Base-by-base conservation (phyloP, 2,329 filamentous ascomycete genomes). In the Aspergillus felis region DNA sequence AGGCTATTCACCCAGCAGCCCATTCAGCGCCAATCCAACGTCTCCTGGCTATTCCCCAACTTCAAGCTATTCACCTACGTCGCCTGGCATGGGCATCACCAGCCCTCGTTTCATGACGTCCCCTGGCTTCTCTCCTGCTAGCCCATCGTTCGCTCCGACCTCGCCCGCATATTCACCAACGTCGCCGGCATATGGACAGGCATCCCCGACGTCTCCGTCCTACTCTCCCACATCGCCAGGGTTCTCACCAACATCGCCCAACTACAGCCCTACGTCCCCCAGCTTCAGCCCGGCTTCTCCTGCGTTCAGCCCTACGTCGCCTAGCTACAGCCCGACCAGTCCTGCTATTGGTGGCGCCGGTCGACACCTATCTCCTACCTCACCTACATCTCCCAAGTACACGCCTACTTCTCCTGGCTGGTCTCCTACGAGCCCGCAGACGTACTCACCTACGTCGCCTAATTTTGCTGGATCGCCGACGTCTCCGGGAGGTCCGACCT, bases 141-240 rank as follows among this genome's bases (percentile, higher is more conserved):
- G 80, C 57, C 82, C 82, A 25, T 76, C 78, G 4, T 84, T 82
- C 64, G 78, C 74, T 38, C 79, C 80, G 8, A 84, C 81, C 1
- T 82, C 80, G 42, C 85, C 84, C 8, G 84, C 84, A 2, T 92
- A 91, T 76, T 91, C 89, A 47, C 90, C 91, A 3, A 91, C 90
- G 0, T 93, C 90, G 50, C 90, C 79, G 74, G 88, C 76, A 70
- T 85, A 76, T 58, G 89, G 72, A 83, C 90, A 64, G 83, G 83
- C 69, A 74, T 92, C 89, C 49, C 86, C 91, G 46, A 78, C 78
- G 2, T 80, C 78, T n/a, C 78, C 78, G 62, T 79, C 74, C 61
- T 79, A 79, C 62, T 82, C 81, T 56, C 80, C 81, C 4, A 81
- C 79, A 2, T 85, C 82, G 17, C 83, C 84, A 38, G 80, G 79